Evolutionary conservation across 345 rosid species (phyloP).

Genomic region (Atalantia buxifolia): DNA sequence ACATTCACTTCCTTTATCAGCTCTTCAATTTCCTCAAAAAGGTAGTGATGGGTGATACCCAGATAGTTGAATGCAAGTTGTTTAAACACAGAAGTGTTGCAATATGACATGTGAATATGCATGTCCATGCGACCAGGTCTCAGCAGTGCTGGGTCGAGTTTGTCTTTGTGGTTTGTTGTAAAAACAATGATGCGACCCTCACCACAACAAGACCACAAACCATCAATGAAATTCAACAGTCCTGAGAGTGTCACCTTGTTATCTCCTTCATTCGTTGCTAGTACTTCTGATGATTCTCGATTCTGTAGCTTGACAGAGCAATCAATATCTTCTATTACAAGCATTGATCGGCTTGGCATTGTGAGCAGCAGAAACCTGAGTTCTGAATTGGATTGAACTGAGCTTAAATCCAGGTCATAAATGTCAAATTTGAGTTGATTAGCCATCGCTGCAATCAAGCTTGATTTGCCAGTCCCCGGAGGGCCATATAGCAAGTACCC

Average conservation of each 20-base stretch:
- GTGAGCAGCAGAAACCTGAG: constrained; percentile 30
- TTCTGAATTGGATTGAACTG: constrained; percentile 18
- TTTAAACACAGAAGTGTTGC: too few species aligned
- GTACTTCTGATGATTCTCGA: constrained; percentile 9
- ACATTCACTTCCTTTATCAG: too few species aligned
- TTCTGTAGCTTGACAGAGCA: constrained; percentile 34
- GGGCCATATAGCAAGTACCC: constrained; percentile 25
- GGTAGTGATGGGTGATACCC: too few species aligned
- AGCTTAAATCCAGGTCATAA: constrained; percentile 29
- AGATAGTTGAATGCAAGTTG: too few species aligned
- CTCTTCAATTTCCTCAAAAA: too few species aligned
- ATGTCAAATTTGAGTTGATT: constrained; percentile 36
- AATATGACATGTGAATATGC: constrained; percentile 16
- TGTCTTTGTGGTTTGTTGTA: constrained; percentile 27
- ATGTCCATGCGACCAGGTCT: constrained; percentile 34
- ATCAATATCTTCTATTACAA: constrained; percentile 51
- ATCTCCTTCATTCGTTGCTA: not conserved
- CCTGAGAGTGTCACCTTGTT: constrained; percentile 9
- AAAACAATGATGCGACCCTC: constrained; percentile 23
- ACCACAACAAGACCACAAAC: constrained; percentile 23
- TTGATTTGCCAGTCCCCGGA: constrained; percentile 21
- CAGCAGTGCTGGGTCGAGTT: constrained; percentile 29
- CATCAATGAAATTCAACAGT: constrained; percentile 20
- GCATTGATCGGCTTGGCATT: constrained; percentile 38
- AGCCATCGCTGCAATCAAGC: constrained; percentile 29